Base-by-base conservation (phyloP, 192 early-diverging fungal species). In the Funneliformis geosporum region DNA sequence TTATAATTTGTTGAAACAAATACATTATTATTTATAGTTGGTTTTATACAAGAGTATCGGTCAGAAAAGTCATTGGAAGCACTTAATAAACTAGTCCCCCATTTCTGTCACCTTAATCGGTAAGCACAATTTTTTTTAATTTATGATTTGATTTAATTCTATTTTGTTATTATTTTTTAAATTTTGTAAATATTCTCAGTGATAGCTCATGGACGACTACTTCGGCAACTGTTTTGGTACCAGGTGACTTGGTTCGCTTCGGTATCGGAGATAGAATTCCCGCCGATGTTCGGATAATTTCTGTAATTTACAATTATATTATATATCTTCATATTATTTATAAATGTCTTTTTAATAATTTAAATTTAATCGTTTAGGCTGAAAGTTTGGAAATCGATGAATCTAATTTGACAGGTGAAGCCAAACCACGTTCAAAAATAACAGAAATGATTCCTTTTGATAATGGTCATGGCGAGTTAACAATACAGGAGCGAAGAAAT, bases 311-410 rank as follows among this genome's bases (percentile, higher is more conserved):
- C 14, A 60, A 55, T 40, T 55, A 42, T 23, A 28, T 12, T 46
- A 27, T 60, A 38, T 38, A 43, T 33, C n/a, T n/a, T 61, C 60
- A 67, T 68, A 7, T n/a, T 18, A 68, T 4, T 39, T 5, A 18
- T 68, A 21, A 47, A 76, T 7, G 5, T 62, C 5, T 42, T 42
- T 40, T 10, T 75, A 65, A 74, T 23, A 61, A 21, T n/a, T 74
- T 66, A 18, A 42, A 65, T 72, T 79, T 40, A 59, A 59, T 12
- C 25, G 10, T 21, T 6, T 77, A 88, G 79, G 91, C 92, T 6
- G 84, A 93, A 44, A 93, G 95, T 82, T 84, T 97, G 40, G 94
- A 96, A 66, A 88, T 99, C 67, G 97, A 99, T 84, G 96, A 98
- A 81, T 94, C 94, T 28, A 94, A 91, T 80, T 85, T 96, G 80